Percentiles rank a stretch among this genome's conserved stretches.
Conservation (phyloP, 2,329 filamentous ascomycete genomes). For the Stemphylium lycopersici region DNA sequence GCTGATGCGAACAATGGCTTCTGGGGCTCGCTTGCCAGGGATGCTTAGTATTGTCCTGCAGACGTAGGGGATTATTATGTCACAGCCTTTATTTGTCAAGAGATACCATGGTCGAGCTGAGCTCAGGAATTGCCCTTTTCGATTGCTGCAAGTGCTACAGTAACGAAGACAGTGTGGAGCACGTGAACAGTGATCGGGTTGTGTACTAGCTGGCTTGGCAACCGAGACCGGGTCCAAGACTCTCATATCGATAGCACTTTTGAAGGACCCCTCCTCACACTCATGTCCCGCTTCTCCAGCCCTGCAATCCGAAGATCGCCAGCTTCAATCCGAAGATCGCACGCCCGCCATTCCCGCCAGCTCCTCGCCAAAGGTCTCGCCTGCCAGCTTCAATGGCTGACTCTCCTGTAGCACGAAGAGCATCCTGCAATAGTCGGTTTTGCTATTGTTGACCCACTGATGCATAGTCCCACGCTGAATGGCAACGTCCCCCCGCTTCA, state of each 20-base stretch:
- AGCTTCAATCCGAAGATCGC: slow-evolving; percentile 39
- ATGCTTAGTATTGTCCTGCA: slow-evolving; percentile 40
- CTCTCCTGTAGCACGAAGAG: slow-evolving; percentile 47
- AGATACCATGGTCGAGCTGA: background rate
- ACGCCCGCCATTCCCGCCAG: slow-evolving; percentile 46
- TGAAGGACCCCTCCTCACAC: background rate
- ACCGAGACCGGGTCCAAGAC: slow-evolving; percentile 1
- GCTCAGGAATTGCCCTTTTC: slow-evolving; percentile 5
- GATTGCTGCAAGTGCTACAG: slow-evolving; percentile 2
- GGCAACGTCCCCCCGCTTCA: slow-evolving; percentile 48
- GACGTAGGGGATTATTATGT: slow-evolving; percentile 17
- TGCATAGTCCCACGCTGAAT: slow-evolving; percentile 51
- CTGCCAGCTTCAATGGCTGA: slow-evolving; percentile 43
- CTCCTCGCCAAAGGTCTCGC: slow-evolving; percentile 41
- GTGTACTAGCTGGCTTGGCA: slow-evolving; percentile 29
- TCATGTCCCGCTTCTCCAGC: background rate
- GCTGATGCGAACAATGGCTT: slow-evolving; percentile 34
- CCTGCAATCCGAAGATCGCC: background rate
- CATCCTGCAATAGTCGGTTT: slow-evolving; percentile 46
- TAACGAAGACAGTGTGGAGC: slow-evolving; percentile 13
- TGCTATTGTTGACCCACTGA: slow-evolving; percentile 47
- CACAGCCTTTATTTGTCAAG: slow-evolving; percentile 4
- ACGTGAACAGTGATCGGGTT: slow-evolving; percentile 19
- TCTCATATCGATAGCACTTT: background rate
- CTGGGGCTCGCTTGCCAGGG: slow-evolving; percentile 1